phyloP scores from a whole-genome alignment of 345 rosid species.

The Geranium rotundifolium region DNA sequence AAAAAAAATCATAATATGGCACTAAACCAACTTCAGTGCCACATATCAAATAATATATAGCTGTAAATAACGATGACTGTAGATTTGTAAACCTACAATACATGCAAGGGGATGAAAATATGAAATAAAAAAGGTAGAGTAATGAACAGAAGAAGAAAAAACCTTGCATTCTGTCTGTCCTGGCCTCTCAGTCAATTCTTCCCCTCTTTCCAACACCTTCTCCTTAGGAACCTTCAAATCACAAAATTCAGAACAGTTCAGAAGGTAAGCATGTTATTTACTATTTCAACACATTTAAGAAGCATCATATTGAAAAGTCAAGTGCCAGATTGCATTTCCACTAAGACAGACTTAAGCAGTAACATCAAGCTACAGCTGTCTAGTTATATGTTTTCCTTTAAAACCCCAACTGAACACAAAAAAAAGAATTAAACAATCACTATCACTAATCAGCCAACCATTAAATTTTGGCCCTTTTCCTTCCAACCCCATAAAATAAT shows the following conservation, averaged over 20 bases:
- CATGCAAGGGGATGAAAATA: background rate
- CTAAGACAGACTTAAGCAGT: background rate
- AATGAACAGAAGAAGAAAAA: background rate
- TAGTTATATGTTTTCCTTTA: background rate
- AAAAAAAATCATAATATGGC: background rate
- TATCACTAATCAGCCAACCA: background rate
- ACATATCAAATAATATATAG: no score
- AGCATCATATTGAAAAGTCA: background rate
- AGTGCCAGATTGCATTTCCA: background rate
- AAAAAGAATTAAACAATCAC: background rate
- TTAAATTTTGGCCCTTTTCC: background rate
- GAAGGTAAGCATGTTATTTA: background rate
- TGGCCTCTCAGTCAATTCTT: constrained; percentile 42
- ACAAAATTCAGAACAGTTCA: constrained; percentile 1
- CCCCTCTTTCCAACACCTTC: constrained; percentile 45
- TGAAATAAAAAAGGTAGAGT: background rate
- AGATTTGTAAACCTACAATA: background rate
- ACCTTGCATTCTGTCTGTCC: constrained; percentile 85
- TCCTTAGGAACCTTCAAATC: constrained; percentile 51
- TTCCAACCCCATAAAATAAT: no score
- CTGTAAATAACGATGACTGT: background rate
- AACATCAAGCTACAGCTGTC: no score
- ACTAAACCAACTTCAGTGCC: no score
- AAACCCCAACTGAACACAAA: background rate
- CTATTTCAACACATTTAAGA: background rate